Percentiles rank a stretch among this genome's conserved stretches.
Conservation (phyloP, 1,284 basidiomycete genomes). For the Tremellales sp. region DNA sequence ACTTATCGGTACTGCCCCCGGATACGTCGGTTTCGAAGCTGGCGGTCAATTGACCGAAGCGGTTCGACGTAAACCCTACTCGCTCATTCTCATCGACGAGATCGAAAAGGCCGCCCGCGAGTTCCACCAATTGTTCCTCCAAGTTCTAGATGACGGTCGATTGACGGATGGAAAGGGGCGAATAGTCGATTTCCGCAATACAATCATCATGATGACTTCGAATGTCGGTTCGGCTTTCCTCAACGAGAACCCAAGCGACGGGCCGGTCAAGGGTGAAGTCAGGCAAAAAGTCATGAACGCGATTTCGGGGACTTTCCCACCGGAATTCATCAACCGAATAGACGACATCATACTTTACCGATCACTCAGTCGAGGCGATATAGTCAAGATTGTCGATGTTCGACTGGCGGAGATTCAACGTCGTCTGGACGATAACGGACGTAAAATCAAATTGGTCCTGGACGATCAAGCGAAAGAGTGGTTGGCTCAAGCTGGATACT, state of each 20-base stretch:
- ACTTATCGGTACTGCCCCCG: constrained; percentile 55
- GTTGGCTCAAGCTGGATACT: constrained; percentile 80
- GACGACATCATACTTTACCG: constrained; percentile 56
- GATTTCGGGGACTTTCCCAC: constrained; percentile 53
- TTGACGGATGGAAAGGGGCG: constrained; percentile 51
- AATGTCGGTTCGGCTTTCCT: constrained; percentile 56
- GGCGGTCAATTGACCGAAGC: constrained; percentile 56
- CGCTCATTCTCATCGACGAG: constrained; percentile 49
- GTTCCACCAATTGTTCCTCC: constrained; percentile 57
- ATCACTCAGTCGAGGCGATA: constrained; percentile 51
- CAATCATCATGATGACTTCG: constrained; percentile 54
- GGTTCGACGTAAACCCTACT: constrained; percentile 52
- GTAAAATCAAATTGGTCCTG: constrained; percentile 74
- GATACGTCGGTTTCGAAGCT: constrained; percentile 57
- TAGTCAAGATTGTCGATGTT: constrained; percentile 54
- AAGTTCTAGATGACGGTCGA: constrained; percentile 57
- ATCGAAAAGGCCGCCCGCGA: constrained; percentile 56
- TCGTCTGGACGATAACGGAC: constrained; percentile 64
- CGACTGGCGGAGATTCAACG: constrained; percentile 59
- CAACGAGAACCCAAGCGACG: constrained; percentile 53
- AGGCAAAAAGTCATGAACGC: constrained; percentile 51
- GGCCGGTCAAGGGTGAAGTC: constrained; percentile 44
- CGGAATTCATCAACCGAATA: constrained; percentile 57
- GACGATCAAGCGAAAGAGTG: constrained; percentile 76
- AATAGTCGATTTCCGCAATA: constrained; percentile 46